Evolutionary conservation across 371 early-diverging fungal genomes (phyloP), one percentile per base, ranked within the genome.

Genomic region (Apophysomyces sp.): DNA sequence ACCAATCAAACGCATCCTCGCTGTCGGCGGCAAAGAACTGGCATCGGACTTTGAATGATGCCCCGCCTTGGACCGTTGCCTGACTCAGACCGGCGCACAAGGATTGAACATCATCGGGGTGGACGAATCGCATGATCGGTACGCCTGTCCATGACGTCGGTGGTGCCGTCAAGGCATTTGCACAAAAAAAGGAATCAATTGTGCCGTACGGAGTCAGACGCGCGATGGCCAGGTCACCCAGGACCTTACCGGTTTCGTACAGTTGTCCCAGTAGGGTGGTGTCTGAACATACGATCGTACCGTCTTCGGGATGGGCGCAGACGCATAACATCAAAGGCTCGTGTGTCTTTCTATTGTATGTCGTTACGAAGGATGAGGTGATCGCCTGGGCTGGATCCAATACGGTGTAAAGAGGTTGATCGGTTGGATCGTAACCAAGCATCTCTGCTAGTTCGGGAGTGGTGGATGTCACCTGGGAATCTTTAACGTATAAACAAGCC

Each of bases 121-220:
- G 67, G 24, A 67, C 62, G 59, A 67, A 67, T 13, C 67, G 67
- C 67, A 67, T 67, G 21, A 67, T 37, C 0, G 67, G 67, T n/a
- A 55, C 62, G 2, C 59, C 67, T 4, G 27, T 21, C 16, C 31
- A 58, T 37, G 21, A 36, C 28, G 21, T 34, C 52, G 31, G 24
- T 28, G 26, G 58, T 52, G 51, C 60, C 53, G 44, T 60, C 54
- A 21, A 60, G 29, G 32, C 28, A 29, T 28, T 15, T 15, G 53
- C 28, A 53, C 30, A 53, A 53, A 31, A 53, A 28, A 31, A 53
- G 32, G 53, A 4, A 53, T 58, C 40, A 28, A 67, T 58, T 11
- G 55, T 53, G 16, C 67, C 67, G 34, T 67, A 67, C 18, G 67
- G 62, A 13, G 55, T 61, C 8, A 67, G 16, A 21, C 57, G 32